Evolutionary conservation across 306 rosid species (phyloP).

Genomic region (Citrullus amarus): DNA sequence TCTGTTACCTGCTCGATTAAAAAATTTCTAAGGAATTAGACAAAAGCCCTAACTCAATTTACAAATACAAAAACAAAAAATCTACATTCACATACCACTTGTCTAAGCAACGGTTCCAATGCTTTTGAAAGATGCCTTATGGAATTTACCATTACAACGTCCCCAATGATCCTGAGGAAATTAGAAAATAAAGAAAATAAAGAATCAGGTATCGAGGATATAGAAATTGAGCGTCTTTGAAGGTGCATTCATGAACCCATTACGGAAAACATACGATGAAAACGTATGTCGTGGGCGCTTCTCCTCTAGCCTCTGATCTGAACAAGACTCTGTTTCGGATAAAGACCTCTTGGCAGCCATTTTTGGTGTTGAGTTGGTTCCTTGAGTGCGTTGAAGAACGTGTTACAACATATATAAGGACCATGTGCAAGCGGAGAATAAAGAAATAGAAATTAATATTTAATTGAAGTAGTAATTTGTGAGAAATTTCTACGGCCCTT

Average conservation of each 20-base stretch:
- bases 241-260: background rate
- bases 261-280: conserved; percentile 46
- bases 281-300: conserved; percentile 35
- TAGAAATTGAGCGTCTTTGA: background rate
- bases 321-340: conserved; percentile 30
- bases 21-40: background rate
- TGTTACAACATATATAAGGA: too few relatives aligned
- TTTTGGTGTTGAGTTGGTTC: too few relatives aligned
- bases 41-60: background rate
- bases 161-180: conserved; percentile 51
- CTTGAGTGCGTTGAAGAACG: too few relatives aligned
- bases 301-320: conserved; percentile 27
- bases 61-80: background rate
- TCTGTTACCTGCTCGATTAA: conserved; percentile 45
- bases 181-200: too few relatives aligned
- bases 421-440: too few relatives aligned
- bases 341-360: conserved; percentile 57
- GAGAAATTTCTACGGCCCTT: too few relatives aligned
- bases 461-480: too few relatives aligned
- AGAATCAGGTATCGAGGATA: background rate
- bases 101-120: conserved; percentile 68
- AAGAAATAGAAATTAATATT: too few relatives aligned
- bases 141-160: conserved; percentile 51
- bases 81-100: conserved; percentile 34
- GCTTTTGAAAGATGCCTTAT: conserved; percentile 33